Conservation (phyloP, 441 rosid species). For the Erodium moschatum region DNA sequence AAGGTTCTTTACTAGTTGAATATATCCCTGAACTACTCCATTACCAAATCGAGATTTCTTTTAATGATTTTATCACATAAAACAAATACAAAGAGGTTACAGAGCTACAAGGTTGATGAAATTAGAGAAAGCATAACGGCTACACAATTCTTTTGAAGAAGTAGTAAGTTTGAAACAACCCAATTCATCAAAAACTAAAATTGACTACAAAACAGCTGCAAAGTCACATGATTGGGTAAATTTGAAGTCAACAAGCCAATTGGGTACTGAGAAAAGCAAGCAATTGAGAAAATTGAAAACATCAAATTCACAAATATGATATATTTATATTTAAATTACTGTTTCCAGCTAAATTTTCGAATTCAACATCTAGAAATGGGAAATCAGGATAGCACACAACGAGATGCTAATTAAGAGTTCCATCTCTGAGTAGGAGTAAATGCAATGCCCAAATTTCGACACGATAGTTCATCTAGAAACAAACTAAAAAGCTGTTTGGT, state of each 20-base stretch:
- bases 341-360: not conserved
- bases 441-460: not conserved
- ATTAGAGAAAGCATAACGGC: not conserved
- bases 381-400: not conserved
- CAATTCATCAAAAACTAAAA: not conserved
- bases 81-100: not conserved
- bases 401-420: not conserved
- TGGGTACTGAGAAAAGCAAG: not conserved
- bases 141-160: not conserved
- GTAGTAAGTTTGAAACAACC: not conserved
- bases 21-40: not conserved
- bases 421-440: constrained; percentile 4
- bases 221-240: constrained; percentile 7
- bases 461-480: not conserved
- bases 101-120: not conserved
- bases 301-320: not conserved
- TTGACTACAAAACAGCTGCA: not conserved
- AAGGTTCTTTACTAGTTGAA: not conserved
- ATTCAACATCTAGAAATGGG: not conserved
- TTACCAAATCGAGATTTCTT: not conserved
- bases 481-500: not conserved
- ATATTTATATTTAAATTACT: not conserved
- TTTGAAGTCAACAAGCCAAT: not conserved
- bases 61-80: too few species aligned
- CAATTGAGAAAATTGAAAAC: not conserved